Evolutionary conservation across 306 rosid species (phyloP).

Genomic region (Quercus bicolor): DNA sequence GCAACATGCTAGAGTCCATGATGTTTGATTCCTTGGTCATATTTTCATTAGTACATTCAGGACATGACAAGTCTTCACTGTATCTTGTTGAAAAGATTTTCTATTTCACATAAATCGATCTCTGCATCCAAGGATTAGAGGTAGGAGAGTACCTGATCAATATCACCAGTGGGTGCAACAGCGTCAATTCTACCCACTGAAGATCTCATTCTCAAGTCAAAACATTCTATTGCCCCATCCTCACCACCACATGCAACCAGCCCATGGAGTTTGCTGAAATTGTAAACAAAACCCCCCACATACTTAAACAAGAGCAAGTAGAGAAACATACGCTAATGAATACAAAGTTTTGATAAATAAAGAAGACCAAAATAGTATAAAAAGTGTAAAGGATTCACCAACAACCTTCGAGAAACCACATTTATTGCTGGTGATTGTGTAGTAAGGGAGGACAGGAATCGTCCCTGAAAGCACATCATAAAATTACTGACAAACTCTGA

Average conservation of each 20-base stretch:
- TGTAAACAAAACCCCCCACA: constrained; percentile 13
- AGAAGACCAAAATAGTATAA: constrained; percentile 23
- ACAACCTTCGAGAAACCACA: constrained; percentile 83
- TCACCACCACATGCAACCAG: constrained; percentile 95
- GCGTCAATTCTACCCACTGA: constrained; percentile 91
- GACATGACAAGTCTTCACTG: constrained; percentile 1
- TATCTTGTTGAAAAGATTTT: background rate
- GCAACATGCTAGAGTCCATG: background rate
- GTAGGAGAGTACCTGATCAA: constrained; percentile 52
- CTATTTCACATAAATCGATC: background rate
- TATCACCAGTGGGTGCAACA: constrained; percentile 69
- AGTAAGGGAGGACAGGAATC: constrained; percentile 72
- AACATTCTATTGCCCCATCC: constrained; percentile 93
- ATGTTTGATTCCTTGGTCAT: background rate
- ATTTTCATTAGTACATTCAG: constrained; percentile 1
- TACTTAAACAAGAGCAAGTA: constrained; percentile 16
- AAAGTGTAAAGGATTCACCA: constrained; percentile 22
- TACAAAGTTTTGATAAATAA: constrained; percentile 11
- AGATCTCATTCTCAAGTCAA: constrained; percentile 76
- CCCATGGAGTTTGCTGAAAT: constrained; percentile 84
- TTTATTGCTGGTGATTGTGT: constrained; percentile 86
- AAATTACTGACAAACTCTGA: background rate
- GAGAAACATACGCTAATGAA: background rate
- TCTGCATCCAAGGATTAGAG: constrained; percentile 13
- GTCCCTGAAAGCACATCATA: constrained; percentile 51